Conservation (phyloP, 352 stramenopile species). For the Globisporangium echinulatum region DNA sequence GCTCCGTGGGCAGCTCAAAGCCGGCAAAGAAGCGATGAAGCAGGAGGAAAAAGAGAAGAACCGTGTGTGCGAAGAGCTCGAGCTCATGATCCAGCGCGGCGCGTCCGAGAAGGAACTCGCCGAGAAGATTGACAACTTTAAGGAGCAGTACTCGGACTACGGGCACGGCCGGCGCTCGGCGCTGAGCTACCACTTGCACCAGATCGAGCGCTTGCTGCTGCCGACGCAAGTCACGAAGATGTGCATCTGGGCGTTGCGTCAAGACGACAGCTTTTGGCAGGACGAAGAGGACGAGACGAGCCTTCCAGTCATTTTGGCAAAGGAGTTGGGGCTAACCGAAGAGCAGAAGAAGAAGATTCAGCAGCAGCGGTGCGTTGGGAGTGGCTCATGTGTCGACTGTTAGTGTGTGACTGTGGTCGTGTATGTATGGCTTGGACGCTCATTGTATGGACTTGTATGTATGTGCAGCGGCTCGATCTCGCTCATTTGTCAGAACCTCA, state of each 20-base stretch:
- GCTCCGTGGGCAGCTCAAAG: constrained; percentile 85
- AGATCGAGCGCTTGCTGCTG: constrained; percentile 91
- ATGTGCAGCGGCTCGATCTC: constrained; percentile 39
- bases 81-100: constrained; percentile 75
- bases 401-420: background rate
- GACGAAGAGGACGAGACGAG: constrained; percentile 86
- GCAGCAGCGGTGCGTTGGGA: constrained; percentile 64
- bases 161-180: constrained; percentile 85
- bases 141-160: constrained; percentile 91
- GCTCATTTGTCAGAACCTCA: constrained; percentile 86
- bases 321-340: constrained; percentile 85
- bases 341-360: constrained; percentile 93
- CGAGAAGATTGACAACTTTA: constrained; percentile 94
- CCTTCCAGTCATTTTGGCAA: constrained; percentile 86
- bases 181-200: constrained; percentile 88
- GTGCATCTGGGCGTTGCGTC: constrained; percentile 88
- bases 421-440: background rate
- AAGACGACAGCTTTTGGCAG: constrained; percentile 88
- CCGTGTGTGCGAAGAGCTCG: constrained; percentile 73
- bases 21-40: constrained; percentile 81
- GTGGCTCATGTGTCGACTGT: background rate
- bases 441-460: background rate
- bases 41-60: constrained; percentile 85
- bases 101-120: constrained; percentile 85
- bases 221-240: constrained; percentile 93